Percentiles rank a stretch among this genome's conserved stretches.
Conservation (phyloP, 1,284 basidiomycete species). For the Cryptococcus jaspeensis region DNA sequence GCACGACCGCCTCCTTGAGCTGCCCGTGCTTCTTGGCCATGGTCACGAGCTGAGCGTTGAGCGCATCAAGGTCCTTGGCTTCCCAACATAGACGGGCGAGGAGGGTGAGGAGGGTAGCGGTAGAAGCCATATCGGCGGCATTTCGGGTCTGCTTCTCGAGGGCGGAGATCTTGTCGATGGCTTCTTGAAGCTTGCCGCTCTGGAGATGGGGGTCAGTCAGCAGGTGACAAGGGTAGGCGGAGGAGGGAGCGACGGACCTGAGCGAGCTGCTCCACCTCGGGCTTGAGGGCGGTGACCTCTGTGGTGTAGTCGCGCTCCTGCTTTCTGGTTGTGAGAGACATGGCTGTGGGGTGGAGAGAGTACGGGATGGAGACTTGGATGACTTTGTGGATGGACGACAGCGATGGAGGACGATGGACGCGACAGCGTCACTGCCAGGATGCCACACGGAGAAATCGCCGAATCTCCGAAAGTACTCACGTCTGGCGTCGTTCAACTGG, state of each 20-base stretch:
- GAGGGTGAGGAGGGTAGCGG: constrained; percentile 76
- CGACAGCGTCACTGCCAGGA: constrained; percentile 14
- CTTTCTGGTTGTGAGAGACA: constrained; percentile 51
- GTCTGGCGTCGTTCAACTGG: background rate
- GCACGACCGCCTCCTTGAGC: constrained; percentile 83
- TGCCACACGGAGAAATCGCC: background rate
- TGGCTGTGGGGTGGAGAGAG: constrained; percentile 17
- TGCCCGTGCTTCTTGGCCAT: constrained; percentile 98
- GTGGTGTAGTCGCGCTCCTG: constrained; percentile 58
- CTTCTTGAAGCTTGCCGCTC: constrained; percentile 74
- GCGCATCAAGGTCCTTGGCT: constrained; percentile 59
- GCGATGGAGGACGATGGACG: background rate
- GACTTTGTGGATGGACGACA: background rate
- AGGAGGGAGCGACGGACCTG: constrained; percentile 40
- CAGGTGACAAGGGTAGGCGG: background rate
- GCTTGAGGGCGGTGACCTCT: constrained; percentile 55
- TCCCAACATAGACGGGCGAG: constrained; percentile 71
- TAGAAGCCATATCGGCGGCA: constrained; percentile 89
- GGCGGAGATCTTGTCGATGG: constrained; percentile 81
- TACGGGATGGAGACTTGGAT: background rate
- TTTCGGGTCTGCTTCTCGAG: constrained; percentile 97
- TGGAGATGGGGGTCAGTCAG: constrained; percentile 32
- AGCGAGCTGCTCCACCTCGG: constrained; percentile 53
- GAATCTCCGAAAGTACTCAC: background rate
- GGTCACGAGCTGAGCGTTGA: constrained; percentile 70